Conservation (phyloP, 2,329 filamentous ascomycete genomes). For the Trichophyton verrucosum region DNA sequence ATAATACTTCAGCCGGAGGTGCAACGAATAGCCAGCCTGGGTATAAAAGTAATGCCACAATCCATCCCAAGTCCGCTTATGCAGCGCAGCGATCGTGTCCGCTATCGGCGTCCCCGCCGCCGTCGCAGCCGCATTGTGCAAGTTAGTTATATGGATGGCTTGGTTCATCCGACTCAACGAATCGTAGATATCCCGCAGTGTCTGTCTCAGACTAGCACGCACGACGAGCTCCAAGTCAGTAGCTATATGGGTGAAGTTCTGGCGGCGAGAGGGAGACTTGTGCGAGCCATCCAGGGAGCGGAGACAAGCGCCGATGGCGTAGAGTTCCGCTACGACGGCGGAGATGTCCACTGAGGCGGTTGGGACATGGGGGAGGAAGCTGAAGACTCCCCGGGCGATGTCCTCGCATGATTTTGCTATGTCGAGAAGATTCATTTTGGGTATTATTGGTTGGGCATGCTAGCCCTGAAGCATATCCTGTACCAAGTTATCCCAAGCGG, state of each 20-base stretch:
- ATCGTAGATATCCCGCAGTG: conserved; percentile 39
- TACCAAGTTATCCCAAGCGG: too few relatives aligned
- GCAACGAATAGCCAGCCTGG: conserved; percentile 36
- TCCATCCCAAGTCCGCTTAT: conserved; percentile 41
- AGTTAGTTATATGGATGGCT: conserved; percentile 6
- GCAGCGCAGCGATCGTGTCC: conserved; percentile 22
- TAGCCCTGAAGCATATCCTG: too few relatives aligned
- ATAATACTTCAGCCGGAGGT: conserved; percentile 39
- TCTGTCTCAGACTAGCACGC: conserved; percentile 38
- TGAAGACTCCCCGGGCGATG: conserved; percentile 39
- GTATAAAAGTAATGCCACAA: conserved; percentile 35
- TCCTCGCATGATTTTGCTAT: conserved; percentile 41
- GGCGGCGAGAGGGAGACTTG: conserved; percentile 26
- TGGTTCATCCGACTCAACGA: conserved; percentile 32
- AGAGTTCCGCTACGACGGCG: conserved; percentile 42
- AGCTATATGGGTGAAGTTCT: conserved; percentile 29
- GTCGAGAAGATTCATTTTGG: conserved; percentile 29
- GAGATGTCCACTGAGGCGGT: conserved; percentile 42
- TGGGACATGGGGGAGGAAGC: conserved; percentile 37
- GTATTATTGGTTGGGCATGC: neutral
- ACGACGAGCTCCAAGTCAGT: conserved; percentile 37
- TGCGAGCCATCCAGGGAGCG: conserved; percentile 37
- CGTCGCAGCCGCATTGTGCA: conserved; percentile 6
- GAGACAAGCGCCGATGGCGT: conserved; percentile 41
- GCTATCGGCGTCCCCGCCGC: neutral